These are phyloP conservation scores for Bromus sterilis DNA, from an alignment of 176 grass and related monocot species.

Conservation along the genomic window DNA sequence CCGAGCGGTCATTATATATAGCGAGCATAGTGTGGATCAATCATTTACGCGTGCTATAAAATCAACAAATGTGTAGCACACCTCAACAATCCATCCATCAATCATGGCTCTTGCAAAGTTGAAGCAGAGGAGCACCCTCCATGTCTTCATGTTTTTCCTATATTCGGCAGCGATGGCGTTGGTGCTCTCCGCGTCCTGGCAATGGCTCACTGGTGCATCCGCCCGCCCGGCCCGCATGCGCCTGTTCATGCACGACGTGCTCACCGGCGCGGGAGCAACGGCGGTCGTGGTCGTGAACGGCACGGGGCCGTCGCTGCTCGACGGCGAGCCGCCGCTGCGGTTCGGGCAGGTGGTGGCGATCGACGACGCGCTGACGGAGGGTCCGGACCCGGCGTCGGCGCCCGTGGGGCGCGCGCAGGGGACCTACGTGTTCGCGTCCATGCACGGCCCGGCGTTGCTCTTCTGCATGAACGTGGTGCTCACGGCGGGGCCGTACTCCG, in stretches of 20 bases:
- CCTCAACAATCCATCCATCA: background rate
- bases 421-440: background rate
- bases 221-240: background rate
- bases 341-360: background rate
- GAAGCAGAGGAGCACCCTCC: background rate
- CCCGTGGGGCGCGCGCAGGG: background rate
- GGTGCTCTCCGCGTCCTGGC: background rate
- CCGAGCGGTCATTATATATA: no score
- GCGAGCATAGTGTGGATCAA: no score
- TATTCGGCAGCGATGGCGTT: background rate
- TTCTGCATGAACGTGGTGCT: background rate
- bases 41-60: no score
- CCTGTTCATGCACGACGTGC: slow-evolving; percentile 10
- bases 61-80: background rate
- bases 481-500: background rate
- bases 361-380: slow-evolving; percentile 6
- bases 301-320: background rate
- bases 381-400: background rate
- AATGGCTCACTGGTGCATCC: background rate
- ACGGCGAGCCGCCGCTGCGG: background rate
- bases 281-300: background rate
- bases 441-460: background rate
- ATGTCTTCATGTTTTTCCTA: background rate
- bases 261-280: background rate
- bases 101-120: background rate